Evolutionary conservation across 2,329 filamentous ascomycete species (phyloP).

Genomic region (Berkeleyomyces basicola): DNA sequence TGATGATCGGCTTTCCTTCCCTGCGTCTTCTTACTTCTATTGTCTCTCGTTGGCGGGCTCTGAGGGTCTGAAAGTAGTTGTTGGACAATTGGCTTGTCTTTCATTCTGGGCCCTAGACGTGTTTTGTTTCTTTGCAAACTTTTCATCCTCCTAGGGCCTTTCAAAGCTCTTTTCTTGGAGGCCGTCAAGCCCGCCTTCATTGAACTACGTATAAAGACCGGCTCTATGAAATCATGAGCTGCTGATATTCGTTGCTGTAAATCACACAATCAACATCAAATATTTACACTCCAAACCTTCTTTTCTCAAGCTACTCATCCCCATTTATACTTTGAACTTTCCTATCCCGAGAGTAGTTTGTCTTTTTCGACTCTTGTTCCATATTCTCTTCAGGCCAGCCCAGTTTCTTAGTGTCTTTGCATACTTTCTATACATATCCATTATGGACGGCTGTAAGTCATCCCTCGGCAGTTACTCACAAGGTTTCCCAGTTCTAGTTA

Average conservation of each 20-base stretch:
- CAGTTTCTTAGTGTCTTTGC: no score
- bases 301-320: neutral
- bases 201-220: neutral
- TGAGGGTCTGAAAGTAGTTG: neutral
- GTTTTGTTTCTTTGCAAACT: neutral
- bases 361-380: neutral
- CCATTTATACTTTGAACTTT: neutral
- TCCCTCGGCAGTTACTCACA: neutral
- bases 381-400: neutral
- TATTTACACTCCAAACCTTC: neutral
- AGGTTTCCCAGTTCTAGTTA: neutral
- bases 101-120: neutral
- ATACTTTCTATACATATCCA: neutral
- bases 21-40: neutral
- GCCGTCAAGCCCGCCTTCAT: neutral
- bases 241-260: neutral
- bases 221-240: neutral
- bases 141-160: neutral
- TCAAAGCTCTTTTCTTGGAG: neutral
- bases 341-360: neutral
- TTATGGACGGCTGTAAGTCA: constrained; percentile 19
- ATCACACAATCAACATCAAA: neutral
- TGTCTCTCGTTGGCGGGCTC: neutral
- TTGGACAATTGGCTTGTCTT: constrained; percentile 1
- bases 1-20: neutral